Evolutionary conservation across 495 filamentous ascomycete species (phyloP).

Genomic region (Tuber indicum): DNA sequence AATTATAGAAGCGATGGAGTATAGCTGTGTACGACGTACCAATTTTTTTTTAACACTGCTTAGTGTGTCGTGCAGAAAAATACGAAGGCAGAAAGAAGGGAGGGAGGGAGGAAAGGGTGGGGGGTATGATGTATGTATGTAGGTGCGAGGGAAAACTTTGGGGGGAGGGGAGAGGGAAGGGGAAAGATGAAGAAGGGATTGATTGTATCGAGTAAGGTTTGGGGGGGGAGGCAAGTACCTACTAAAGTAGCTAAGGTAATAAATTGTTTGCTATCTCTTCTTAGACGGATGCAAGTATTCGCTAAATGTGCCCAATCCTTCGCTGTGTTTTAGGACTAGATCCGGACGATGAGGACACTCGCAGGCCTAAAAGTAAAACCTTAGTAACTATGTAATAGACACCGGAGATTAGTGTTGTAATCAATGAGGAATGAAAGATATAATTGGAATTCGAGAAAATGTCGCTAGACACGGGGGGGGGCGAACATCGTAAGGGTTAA

Average conservation of each 20-base stretch:
- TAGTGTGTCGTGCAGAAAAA: constrained; percentile 3
- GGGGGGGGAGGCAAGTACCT: constrained; percentile 8
- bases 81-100: neutral
- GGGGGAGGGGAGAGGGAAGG: neutral
- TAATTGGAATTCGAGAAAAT: constrained; percentile 41
- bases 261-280: constrained; percentile 26
- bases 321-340: constrained; percentile 10
- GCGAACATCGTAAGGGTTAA: constrained; percentile 6
- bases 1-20: neutral
- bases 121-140: constrained; percentile 6
- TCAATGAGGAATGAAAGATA: constrained; percentile 39
- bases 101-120: neutral
- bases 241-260: constrained; percentile 12
- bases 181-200: constrained; percentile 1
- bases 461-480: constrained; percentile 27
- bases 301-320: constrained; percentile 24
- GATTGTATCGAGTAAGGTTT: neutral
- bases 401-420: constrained; percentile 41
- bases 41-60: neutral
- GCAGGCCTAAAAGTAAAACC: constrained; percentile 29
- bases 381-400: constrained; percentile 32
- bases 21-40: neutral
- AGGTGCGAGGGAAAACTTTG: neutral
- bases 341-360: constrained; percentile 17
- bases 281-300: constrained; percentile 16